These are phyloP conservation scores for Endoconidiophora laricicola DNA, from an alignment of 2,329 filamentous ascomycete genomes.

Conservation along the genomic window DNA sequence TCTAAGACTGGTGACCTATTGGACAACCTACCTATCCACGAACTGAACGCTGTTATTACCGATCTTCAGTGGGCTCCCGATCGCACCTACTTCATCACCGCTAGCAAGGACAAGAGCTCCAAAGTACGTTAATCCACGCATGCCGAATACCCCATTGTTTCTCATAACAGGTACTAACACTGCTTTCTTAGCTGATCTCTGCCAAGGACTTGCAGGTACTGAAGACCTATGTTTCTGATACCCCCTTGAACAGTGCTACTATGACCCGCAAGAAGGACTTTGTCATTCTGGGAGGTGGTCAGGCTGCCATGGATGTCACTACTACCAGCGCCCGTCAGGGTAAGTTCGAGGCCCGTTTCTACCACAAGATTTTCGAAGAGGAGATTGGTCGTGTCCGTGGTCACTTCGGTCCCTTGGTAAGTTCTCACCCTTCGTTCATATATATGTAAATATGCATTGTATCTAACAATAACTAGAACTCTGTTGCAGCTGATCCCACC, in stretches of 20 bases:
- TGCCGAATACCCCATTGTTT: neutral
- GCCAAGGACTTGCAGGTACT: conserved; percentile 75
- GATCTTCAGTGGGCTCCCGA: conserved; percentile 91
- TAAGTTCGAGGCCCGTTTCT: conserved; percentile 98
- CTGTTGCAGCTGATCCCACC: conserved; percentile 80
- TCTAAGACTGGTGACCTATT: conserved; percentile 77
- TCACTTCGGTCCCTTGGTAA: conserved; percentile 75
- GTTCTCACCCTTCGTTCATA: conserved; percentile 13
- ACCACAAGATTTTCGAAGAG: conserved; percentile 99
- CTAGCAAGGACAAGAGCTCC: conserved; percentile 93
- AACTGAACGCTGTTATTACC: conserved; percentile 66
- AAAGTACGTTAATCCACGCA: conserved; percentile 38
- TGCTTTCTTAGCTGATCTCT: conserved; percentile 48
- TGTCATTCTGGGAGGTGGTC: conserved; percentile 92
- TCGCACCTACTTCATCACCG: conserved; percentile 95
- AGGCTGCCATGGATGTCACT: conserved; percentile 97
- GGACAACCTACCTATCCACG: conserved; percentile 65
- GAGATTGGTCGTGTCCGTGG: conserved; percentile 94
- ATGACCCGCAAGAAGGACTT: conserved; percentile 95
- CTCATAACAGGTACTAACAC: neutral
- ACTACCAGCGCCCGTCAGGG: conserved; percentile 86
- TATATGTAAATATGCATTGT: neutral
- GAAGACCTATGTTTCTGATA: conserved; percentile 85
- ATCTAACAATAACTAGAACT: conserved; percentile 40
- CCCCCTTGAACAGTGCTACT: conserved; percentile 85